A percentile compares a stretch with the other conserved stretches of the same genome.
These are phyloP conservation scores for Strigomonas culicis DNA, from an alignment of 208 protist species.

Conservation along the genomic window DNA sequence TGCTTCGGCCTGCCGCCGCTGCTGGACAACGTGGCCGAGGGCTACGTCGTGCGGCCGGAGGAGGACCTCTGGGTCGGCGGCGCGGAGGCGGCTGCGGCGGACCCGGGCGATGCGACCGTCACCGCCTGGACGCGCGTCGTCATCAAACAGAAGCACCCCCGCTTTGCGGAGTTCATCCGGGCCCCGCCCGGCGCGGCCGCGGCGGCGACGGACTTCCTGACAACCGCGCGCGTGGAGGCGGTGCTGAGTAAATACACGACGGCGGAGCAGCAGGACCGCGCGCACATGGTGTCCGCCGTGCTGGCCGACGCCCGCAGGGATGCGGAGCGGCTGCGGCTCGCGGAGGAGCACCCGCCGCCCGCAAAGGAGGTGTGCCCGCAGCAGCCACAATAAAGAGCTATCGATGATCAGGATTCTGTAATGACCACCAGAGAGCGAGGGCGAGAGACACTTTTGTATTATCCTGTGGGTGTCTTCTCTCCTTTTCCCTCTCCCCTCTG, in stretches of 20 bases:
- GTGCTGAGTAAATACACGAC: constrained; percentile 25
- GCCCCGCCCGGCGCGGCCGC: not conserved
- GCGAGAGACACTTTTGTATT: no score
- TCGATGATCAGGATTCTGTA: no score
- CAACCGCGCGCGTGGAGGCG: constrained; percentile 19
- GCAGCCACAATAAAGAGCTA: no score
- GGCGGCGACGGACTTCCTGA: constrained; percentile 14
- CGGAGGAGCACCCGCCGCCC: not conserved
- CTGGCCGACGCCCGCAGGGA: constrained; percentile 24
- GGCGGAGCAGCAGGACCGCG: constrained; percentile 14
- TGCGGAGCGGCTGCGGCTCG: not conserved
- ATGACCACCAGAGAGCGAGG: no score
- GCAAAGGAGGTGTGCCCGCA: not conserved
- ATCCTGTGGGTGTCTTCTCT: no score
- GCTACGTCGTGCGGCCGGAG: constrained; percentile 22
- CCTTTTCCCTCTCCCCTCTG: no score
- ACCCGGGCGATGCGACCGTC: not conserved
- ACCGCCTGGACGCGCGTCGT: constrained; percentile 18
- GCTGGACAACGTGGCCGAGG: constrained; percentile 21
- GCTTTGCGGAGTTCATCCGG: constrained; percentile 21
- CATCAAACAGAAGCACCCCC: constrained; percentile 24
- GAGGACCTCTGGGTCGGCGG: constrained; percentile 18
- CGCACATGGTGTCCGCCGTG: constrained; percentile 18
- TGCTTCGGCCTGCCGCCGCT: not conserved
- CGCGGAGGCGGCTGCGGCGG: not conserved